Evolutionary conservation across 2,329 filamentous ascomycete species (phyloP).

Genomic region (Talaromyces sp.): DNA sequence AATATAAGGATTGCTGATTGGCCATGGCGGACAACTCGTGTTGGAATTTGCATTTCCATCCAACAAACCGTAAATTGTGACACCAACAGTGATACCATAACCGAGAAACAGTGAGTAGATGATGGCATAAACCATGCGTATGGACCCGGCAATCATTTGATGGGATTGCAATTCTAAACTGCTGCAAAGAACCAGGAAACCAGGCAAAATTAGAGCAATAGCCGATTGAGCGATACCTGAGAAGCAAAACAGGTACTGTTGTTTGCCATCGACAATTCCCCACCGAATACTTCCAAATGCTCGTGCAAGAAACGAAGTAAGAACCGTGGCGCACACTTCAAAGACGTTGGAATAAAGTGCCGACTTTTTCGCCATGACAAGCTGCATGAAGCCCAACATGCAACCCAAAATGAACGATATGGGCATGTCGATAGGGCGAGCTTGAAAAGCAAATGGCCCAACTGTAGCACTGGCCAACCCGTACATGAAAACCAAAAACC

Average conservation of each 20-base stretch:
- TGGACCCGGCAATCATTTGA: constrained; percentile 65
- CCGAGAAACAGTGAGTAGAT: constrained; percentile 68
- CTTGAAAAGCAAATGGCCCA: constrained; percentile 74
- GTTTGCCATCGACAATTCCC: constrained; percentile 31
- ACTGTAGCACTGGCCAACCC: constrained; percentile 71
- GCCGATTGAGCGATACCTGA: constrained; percentile 66
- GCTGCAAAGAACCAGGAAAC: constrained; percentile 58
- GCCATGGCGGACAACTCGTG: constrained; percentile 45
- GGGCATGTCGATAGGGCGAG: constrained; percentile 71
- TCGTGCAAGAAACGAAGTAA: constrained; percentile 65
- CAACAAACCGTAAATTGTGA: constrained; percentile 59
- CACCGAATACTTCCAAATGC: constrained; percentile 61
- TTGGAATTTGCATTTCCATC: constrained; percentile 51
- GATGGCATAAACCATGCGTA: constrained; percentile 67
- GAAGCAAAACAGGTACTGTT: constrained; percentile 60
- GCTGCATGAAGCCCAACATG: constrained; percentile 68
- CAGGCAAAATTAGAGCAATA: constrained; percentile 67
- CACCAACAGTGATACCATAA: constrained; percentile 66
- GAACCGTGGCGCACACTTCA: constrained; percentile 59
- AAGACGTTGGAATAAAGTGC: constrained; percentile 63
- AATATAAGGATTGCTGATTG: constrained; percentile 43
- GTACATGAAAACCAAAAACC: constrained; percentile 61
- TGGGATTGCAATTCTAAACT: constrained; percentile 65
- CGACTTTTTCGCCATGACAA: constrained; percentile 70
- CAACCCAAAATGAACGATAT: constrained; percentile 71